A percentile compares a stretch with the other conserved stretches of the same genome.
Evolutionary conservation across 2,329 filamentous ascomycete species (phyloP).

Genomic region (Fusarium neocosmosporiellum): DNA sequence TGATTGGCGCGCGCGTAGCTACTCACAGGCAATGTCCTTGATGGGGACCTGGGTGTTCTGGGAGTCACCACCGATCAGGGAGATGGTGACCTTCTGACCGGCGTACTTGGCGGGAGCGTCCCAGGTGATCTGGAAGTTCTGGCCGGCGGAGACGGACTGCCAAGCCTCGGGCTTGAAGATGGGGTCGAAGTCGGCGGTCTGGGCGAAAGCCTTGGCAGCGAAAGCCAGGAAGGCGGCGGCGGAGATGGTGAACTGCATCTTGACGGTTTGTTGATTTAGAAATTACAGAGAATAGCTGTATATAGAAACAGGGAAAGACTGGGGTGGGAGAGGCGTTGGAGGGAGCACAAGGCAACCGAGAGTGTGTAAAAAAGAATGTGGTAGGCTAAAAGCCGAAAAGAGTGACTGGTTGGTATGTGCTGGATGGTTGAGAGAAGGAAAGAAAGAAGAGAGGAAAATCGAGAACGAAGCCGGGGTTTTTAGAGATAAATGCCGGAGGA

Average conservation of each 20-base stretch:
- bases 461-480: conserved; percentile 31
- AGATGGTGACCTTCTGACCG: conserved; percentile 61
- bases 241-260: conserved; percentile 65
- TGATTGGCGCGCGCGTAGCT: background rate
- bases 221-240: conserved; percentile 63
- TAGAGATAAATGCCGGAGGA: conserved; percentile 42
- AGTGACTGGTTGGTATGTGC: conserved; percentile 46
- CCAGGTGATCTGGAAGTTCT: conserved; percentile 65
- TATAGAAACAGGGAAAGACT: conserved; percentile 29
- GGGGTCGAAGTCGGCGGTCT: conserved; percentile 67
- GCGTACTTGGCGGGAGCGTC: conserved; percentile 53
- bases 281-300: conserved; percentile 38
- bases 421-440: conserved; percentile 34
- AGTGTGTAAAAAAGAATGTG: conserved; percentile 46
- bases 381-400: conserved; percentile 45
- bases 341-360: conserved; percentile 29
- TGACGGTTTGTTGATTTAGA: conserved; percentile 48
- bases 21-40: conserved; percentile 64
- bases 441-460: conserved; percentile 27
- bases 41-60: conserved; percentile 56
- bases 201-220: conserved; percentile 62
- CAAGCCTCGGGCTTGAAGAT: conserved; percentile 59
- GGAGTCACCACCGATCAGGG: conserved; percentile 64
- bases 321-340: conserved; percentile 16
- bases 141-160: conserved; percentile 60